phyloP scores from a whole-genome alignment of 2,329 filamentous ascomycete genomes.

The Exophiala sideris region DNA sequence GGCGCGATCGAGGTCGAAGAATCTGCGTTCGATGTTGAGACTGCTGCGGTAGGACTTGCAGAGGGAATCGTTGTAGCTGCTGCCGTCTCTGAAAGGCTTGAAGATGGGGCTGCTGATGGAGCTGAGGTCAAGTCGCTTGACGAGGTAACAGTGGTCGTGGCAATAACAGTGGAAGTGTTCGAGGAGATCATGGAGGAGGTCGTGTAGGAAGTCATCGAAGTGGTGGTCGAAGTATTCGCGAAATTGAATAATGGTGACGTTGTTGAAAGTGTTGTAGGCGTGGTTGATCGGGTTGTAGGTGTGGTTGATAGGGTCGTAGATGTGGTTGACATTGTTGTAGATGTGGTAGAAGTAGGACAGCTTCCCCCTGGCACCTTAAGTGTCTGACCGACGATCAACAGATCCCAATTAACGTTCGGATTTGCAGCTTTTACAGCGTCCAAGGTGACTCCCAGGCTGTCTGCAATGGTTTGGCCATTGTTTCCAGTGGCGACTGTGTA shows the following conservation, averaged over 20 bases:
- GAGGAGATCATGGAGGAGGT: not conserved
- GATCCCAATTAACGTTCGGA: slow-evolving; percentile 25
- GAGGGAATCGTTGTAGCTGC: not conserved
- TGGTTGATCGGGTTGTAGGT: not conserved
- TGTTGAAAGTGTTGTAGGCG: not conserved
- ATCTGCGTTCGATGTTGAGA: slow-evolving; percentile 1
- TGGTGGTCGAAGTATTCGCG: not conserved
- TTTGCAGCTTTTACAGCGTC: slow-evolving; percentile 19
- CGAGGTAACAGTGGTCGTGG: not conserved
- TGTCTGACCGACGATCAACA: slow-evolving; percentile 18
- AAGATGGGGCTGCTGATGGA: not conserved
- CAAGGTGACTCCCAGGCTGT: slow-evolving; percentile 20
- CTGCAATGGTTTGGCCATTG: slow-evolving; percentile 25
- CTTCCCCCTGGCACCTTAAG: slow-evolving; percentile 21
- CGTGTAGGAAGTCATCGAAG: not conserved
- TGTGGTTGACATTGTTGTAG: slow-evolving; percentile 1
- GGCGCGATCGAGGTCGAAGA: not conserved
- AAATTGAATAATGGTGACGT: not conserved
- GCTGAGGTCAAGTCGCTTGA: not conserved
- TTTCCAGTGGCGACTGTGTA: slow-evolving; percentile 25
- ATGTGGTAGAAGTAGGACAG: slow-evolving; percentile 13
- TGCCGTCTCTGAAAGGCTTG: not conserved
- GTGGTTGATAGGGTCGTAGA: not conserved
- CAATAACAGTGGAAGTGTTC: not conserved
- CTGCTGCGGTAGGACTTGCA: not conserved